Base-by-base conservation (phyloP, 495 filamentous ascomycete species). In the Cryomyces antarcticus region DNA sequence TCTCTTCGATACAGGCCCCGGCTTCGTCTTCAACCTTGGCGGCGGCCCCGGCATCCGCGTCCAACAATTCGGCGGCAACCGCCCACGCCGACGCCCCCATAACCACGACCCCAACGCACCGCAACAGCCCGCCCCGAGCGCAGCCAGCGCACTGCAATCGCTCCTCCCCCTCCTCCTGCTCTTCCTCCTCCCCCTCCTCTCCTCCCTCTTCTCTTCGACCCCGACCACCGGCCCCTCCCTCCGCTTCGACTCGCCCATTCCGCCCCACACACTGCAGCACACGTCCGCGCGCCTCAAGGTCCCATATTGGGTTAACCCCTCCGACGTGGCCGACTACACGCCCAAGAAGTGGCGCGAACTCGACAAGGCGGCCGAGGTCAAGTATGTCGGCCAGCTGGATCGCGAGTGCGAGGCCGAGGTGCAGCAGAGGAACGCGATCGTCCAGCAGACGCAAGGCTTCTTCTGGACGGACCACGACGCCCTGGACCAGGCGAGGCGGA, bases 1-100 rank as follows among this genome's bases (percentile, higher is more conserved):
- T 45, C 59, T 70, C 46, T 78, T 83, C 58, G 70, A 77, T 62
- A 73, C 72, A 29, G 84, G 81, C 11, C 81, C 80, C 9, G 75
- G 80, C 53, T 93, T 93, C 57, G 80, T 88, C 39, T 95, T 95
- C 65, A 93, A 93, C 56, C 70, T 93, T 53, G 80, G 80, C 54
- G 40, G 53, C 49, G 11, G 61, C 59, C 36, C 53, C 39, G 47
- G 56, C 53, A 41, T 74, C 67, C 43, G 67, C 68, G 41, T 79
- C 62, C 39, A 75, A 70, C 50, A 88, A 77, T 64, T 64, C 47
- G 57, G 57, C 42, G 60, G 60, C 37, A 49, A 48, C 11, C 41
- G 50, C 11, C 61, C 61, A 6, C 52, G 60, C 28, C 39, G 58
- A 42, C 49, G 61, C 3, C 60, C 61, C 6, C 52, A 53, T 31